phyloP scores from a whole-genome alignment of 805 yeast genomes.

The Metschnikowia similis region DNA sequence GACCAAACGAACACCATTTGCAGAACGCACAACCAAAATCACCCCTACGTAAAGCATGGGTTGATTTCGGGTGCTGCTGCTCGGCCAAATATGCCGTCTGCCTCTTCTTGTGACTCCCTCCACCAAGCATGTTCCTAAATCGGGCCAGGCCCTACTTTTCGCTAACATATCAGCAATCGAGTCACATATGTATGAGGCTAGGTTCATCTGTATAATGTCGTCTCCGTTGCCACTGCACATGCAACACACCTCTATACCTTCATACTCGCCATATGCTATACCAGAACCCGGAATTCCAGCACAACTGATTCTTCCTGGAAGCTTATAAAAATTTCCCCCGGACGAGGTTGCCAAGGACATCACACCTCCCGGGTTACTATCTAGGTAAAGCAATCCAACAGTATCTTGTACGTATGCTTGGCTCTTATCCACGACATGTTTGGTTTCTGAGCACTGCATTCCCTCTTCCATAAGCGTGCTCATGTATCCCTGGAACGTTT shows the following conservation, averaged over 20 bases:
- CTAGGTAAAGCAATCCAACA: constrained; percentile 35
- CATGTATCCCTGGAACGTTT: background rate
- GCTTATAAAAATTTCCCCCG: constrained; percentile 51
- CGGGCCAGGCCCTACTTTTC: constrained; percentile 14
- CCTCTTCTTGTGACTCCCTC: constrained; percentile 13
- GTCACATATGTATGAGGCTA: constrained; percentile 27
- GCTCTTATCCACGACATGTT: background rate
- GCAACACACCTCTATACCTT: constrained; percentile 24
- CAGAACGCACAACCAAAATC: constrained; percentile 15
- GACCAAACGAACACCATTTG: constrained; percentile 7
- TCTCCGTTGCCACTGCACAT: constrained; percentile 57
- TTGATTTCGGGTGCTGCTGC: constrained; percentile 9
- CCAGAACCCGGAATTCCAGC: constrained; percentile 50
- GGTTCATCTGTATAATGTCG: constrained; percentile 43
- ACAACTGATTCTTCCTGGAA: constrained; percentile 50
- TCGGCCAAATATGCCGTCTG: constrained; percentile 8
- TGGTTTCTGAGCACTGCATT: background rate
- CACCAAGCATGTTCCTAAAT: constrained; percentile 19
- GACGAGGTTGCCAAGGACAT: constrained; percentile 38
- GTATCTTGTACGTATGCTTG: constrained; percentile 36
- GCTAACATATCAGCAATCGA: constrained; percentile 13
- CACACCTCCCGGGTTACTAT: background rate
- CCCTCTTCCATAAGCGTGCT: background rate
- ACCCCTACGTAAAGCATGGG: constrained; percentile 30
- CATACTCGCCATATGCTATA: constrained; percentile 21